Evolutionary conservation across 2,329 filamentous ascomycete species (phyloP), one percentile per base, ranked within the genome.

Genomic region (Esteya vermicola): DNA sequence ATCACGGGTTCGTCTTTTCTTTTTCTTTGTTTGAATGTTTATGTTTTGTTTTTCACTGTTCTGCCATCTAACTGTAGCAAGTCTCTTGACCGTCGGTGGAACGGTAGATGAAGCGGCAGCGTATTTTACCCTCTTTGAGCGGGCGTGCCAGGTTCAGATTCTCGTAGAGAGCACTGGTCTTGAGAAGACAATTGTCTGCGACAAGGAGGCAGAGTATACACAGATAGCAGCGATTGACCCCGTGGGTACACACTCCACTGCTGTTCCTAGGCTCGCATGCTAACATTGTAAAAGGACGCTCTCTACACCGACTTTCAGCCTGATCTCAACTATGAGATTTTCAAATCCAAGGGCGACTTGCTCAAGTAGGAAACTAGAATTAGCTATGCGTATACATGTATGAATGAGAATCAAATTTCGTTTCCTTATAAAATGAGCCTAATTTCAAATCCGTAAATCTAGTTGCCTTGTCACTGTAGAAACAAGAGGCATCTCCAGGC

Each of bases 51-150:
- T n/a, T n/a, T n/a, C n/a, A n/a, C n/a, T n/a, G n/a, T n/a, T n/a
- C n/a, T n/a, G n/a, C n/a, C n/a, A n/a, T n/a, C n/a, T n/a, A 28
- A 10, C 6, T 13, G 26, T 4, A 13, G 10, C n/a, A 10, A 28
- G 26, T 0, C 57, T 85, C 12, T 50, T 85, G 37, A 84, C 78
- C 0, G 78, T 82, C 0, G 81, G 81, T 0, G 50, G 54, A 4
- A 85, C 78, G 0, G 79, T 85, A 2, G 81, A 85, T 47, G 81
- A 85, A 56, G 80, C 81, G 0, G 78, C 78, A 0, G 84, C 75
- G 53, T 55, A 82, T 41, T 84, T 82, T 52, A 73, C 72, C 4
- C 57, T 75, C 4, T 64, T 84, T 49, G 81, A 85, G 55, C 65
- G 75, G 31, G 72, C 70, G 5, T 85, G 80, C 48, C 67, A 76